Percentiles rank a stretch among this genome's conserved stretches.
Evolutionary conservation across 148 eudicot genomes (phyloP).

Genomic region (Vaccinium corymbosum): DNA sequence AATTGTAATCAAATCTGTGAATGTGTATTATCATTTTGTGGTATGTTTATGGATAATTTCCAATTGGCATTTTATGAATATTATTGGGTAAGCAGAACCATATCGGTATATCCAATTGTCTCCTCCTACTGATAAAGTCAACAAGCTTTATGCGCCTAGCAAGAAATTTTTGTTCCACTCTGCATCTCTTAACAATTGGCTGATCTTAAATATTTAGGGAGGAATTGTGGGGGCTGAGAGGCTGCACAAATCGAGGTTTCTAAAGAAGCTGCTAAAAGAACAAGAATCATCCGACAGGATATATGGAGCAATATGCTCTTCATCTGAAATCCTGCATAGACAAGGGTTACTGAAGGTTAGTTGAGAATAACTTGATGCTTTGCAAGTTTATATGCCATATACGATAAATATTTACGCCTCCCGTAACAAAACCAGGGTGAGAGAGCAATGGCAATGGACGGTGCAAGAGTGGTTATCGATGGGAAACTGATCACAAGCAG

Average conservation of each 20-base stretch:
- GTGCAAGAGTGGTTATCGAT: constrained; percentile 69
- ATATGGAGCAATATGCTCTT: constrained; percentile 65
- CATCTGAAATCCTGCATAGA: constrained; percentile 52
- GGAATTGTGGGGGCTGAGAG: constrained; percentile 47
- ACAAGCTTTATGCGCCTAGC: background rate
- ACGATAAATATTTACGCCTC: constrained; percentile 12
- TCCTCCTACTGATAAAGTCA: background rate
- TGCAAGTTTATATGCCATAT: background rate
- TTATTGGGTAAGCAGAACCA: background rate
- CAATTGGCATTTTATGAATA: background rate
- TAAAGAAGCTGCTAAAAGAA: constrained; percentile 84
- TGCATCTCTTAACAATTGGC: background rate
- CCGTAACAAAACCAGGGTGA: constrained; percentile 47
- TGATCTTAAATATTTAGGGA: constrained; percentile 45
- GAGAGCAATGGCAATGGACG: constrained; percentile 41
- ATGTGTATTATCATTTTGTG: background rate
- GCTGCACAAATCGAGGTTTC: constrained; percentile 63
- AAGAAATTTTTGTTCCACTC: background rate
- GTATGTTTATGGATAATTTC: background rate
- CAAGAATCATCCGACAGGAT: constrained; percentile 65
- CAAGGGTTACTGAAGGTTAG: constrained; percentile 81
- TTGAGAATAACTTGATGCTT: background rate
- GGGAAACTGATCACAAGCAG: constrained; percentile 77
- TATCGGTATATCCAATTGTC: background rate
- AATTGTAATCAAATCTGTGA: background rate